Base-by-base conservation (phyloP, 768 basidiomycete species). In the Leccinum barrowsii region DNA sequence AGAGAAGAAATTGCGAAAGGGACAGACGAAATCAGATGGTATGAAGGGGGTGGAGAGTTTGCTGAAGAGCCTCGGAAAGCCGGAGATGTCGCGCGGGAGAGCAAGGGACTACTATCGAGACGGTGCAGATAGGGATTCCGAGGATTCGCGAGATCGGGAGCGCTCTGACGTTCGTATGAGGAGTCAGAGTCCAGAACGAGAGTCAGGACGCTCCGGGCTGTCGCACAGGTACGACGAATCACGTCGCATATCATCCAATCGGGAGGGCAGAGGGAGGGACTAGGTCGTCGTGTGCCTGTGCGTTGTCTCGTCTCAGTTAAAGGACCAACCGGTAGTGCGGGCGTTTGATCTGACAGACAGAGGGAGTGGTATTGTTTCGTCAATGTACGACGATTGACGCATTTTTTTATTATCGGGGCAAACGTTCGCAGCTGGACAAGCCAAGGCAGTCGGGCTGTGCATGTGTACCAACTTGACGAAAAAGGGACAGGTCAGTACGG, bases 41-140 rank as follows among this genome's bases (percentile, higher is more conserved):
- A 66, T 87, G 66, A 81, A 76, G 63, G 89, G 80, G 17, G 88
- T 89, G 5, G 86, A 91, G 68, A 80, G 80, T n/a, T 65, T 91
- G 55, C 70, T 91, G 60, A 82, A 71, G 60, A 80, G 74, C 46
- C 70, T 88, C 50, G 73, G 12, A 35, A 57, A 24, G 51, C 56
- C 46, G 52, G 61, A 59, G 56, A 30, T 71, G 34, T 67, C 74
- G n/a, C 66, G 50, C 12, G 71, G 67, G 46, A 59, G 58, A 11
- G 47, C 24, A 26, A 42, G 26, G 52, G 11, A 21, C 5, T 51
- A 60, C 8, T 4, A 59, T 22, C 57, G 53, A 49, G 62, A 58
- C 22, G 19, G 47, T 10, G 48, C 50, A 26, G 71, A 64, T 19
- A 49, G 44, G 37, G 62, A 65, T 24, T 50, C 62, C 8, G 63